Evolutionary conservation across 352 stramenopile genomes (phyloP).

Genomic region (Pythium dissimile): DNA sequence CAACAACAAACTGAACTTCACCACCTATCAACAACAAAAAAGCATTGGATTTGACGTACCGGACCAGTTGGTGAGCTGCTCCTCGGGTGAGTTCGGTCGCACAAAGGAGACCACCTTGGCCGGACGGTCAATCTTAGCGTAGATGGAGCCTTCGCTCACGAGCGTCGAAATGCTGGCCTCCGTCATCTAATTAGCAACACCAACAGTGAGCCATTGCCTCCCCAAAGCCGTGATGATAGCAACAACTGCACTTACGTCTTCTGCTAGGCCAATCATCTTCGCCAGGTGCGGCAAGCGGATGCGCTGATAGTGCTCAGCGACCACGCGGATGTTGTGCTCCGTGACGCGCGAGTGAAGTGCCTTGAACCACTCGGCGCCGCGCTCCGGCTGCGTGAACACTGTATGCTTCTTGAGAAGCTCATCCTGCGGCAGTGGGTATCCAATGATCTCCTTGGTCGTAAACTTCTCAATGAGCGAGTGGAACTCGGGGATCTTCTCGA

Average conservation of each 20-base stretch:
- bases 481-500: slow-evolving; percentile 64
- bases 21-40: neutral
- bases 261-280: slow-evolving; percentile 90
- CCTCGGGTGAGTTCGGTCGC: slow-evolving; percentile 86
- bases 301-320: slow-evolving; percentile 94
- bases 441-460: slow-evolving; percentile 96
- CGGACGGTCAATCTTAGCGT: slow-evolving; percentile 98
- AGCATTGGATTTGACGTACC: slow-evolving; percentile 28
- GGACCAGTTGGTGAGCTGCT: slow-evolving; percentile 95
- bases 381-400: slow-evolving; percentile 78
- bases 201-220: no score
- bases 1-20: neutral
- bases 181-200: slow-evolving; percentile 37
- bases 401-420: slow-evolving; percentile 75
- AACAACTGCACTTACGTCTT: slow-evolving; percentile 82
- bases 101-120: slow-evolving; percentile 95
- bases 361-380: slow-evolving; percentile 81
- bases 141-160: slow-evolving; percentile 92
- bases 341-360: slow-evolving; percentile 92
- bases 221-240: no score
- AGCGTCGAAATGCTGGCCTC: slow-evolving; percentile 84
- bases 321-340: slow-evolving; percentile 97
- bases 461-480: slow-evolving; percentile 83
- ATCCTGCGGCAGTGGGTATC: slow-evolving; percentile 91
- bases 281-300: slow-evolving; percentile 93